A percentile compares a stretch with the other conserved stretches of the same genome.
Conservation (phyloP, 2,329 filamentous ascomycete genomes). For the Alternaria burnsii region DNA sequence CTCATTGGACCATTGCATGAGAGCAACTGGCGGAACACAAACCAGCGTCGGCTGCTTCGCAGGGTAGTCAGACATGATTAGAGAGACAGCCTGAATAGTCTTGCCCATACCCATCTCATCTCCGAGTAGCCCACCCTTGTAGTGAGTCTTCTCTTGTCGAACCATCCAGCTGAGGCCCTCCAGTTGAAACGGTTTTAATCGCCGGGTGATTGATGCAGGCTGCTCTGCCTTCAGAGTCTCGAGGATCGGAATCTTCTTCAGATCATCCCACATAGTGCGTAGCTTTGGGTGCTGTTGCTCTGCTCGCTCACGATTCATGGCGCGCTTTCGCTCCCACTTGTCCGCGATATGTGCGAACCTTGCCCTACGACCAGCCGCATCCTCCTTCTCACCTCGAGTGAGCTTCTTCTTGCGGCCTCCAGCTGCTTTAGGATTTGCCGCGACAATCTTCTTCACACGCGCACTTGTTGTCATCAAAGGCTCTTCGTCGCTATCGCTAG, state of each 20-base stretch:
- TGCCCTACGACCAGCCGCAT: slow-evolving; percentile 27
- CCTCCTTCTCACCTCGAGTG: slow-evolving; percentile 31
- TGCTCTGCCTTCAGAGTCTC: slow-evolving; percentile 71
- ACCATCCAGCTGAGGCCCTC: slow-evolving; percentile 96
- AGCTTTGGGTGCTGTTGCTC: slow-evolving; percentile 81
- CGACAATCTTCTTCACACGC: slow-evolving; percentile 24
- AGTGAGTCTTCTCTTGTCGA: slow-evolving; percentile 83
- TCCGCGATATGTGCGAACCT: slow-evolving; percentile 48
- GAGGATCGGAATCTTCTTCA: slow-evolving; percentile 74
- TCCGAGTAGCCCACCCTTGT: slow-evolving; percentile 88
- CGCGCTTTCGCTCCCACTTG: slow-evolving; percentile 58
- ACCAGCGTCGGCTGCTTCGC: slow-evolving; percentile 84
- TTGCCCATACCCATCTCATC: slow-evolving; percentile 99
- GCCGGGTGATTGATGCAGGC: slow-evolving; percentile 79
- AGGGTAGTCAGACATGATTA: slow-evolving; percentile 98
- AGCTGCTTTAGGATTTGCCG: slow-evolving; percentile 18
- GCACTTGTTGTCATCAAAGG: slow-evolving; percentile 33
- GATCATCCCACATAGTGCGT: slow-evolving; percentile 81
- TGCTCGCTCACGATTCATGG: slow-evolving; percentile 68
- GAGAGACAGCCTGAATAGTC: slow-evolving; percentile 95
- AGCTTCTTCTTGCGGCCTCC: slow-evolving; percentile 39
- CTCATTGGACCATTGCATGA: slow-evolving; percentile 87
- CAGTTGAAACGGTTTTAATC: slow-evolving; percentile 91
- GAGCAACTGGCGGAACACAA: slow-evolving; percentile 87
- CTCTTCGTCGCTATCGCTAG: slow-evolving; percentile 41